Base-by-base conservation (phyloP, 371 early-diverging fungal genomes). In the Apophysomyces sp. region DNA sequence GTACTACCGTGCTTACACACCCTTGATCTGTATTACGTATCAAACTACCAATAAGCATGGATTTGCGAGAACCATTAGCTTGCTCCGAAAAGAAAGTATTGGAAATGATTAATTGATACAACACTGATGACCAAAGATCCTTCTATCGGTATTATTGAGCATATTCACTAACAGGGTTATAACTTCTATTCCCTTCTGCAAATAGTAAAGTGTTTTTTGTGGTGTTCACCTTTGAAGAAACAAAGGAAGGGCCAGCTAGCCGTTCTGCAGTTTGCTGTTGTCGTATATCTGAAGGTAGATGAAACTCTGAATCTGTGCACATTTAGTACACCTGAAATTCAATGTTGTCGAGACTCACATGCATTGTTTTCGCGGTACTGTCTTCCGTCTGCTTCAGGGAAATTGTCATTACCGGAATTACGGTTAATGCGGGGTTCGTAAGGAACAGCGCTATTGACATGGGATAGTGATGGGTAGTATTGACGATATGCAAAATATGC, bases 401-500 rank as follows among this genome's bases (percentile, higher is more conserved):
- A 21, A 21, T 21, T 21, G 6, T 21, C 21, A 7, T 44, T 21
- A 4, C 49, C 49, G 9, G 21, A 21, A 4, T 21, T 8, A 18
- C 26, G 49, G 21, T 18, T 21, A 21, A 44, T 21, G 9, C 49
- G 49, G 7, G 27, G 21, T 44, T 21, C 21, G 8, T 44, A 44
- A n/a, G 49, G 49, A 44, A 21, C 21, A 4, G 49, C 16, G 21
- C 49, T 21, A 9, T 44, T 44, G 4, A 44, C 59, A 40, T 67
- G 61, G n/a, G 44, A 53, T 15, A 67, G 39, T 6, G 44, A 21
- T 0, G 67, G 67, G 26, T 67, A 60, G 16, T 67, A 67, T 37
- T 67, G 67, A 8, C 67, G 62, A 41, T 67, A 67, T 7, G 67
- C 31, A 18, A 67, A 67, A 16, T 36, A 62, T 2, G 67, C 67